Conservation (phyloP, 2,329 filamentous ascomycete species). For the Thelonectria blattea region DNA sequence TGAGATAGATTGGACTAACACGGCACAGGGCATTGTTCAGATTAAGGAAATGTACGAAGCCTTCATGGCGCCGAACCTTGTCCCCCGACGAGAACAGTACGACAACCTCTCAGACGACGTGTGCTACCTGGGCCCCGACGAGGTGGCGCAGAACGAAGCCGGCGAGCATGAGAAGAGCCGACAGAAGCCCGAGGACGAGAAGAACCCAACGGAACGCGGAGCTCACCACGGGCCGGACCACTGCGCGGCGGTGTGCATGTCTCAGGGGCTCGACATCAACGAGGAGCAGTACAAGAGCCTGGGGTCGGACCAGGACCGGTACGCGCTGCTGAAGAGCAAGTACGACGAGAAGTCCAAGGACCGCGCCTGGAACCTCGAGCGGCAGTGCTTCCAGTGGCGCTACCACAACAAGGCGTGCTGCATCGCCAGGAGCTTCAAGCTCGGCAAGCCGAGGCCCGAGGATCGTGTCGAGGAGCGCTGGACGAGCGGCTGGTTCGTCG, state of each 20-base stretch:
- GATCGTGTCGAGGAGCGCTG: slow-evolving; percentile 43
- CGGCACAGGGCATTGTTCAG: slow-evolving; percentile 48
- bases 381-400: slow-evolving; percentile 55
- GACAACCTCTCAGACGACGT: slow-evolving; percentile 58
- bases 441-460: slow-evolving; percentile 47
- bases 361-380: slow-evolving; percentile 39
- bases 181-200: slow-evolving; percentile 48
- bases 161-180: slow-evolving; percentile 41
- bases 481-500: slow-evolving; percentile 53
- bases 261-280: slow-evolving; percentile 45
- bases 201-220: slow-evolving; percentile 49
- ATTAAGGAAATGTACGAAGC: slow-evolving; percentile 57
- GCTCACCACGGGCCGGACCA: slow-evolving; percentile 53
- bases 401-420: slow-evolving; percentile 53
- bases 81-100: slow-evolving; percentile 53
- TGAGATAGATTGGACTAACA: slow-evolving; percentile 14
- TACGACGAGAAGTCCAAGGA: slow-evolving; percentile 35
- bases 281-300: slow-evolving; percentile 43
- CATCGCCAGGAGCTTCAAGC: slow-evolving; percentile 50
- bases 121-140: slow-evolving; percentile 51
- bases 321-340: slow-evolving; percentile 36
- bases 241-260: slow-evolving; percentile 57
- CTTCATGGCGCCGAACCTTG: slow-evolving; percentile 54
- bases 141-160: slow-evolving; percentile 43
- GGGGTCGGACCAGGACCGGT: slow-evolving; percentile 38